Evolutionary conservation across 2,329 filamentous ascomycete species (phyloP).

Genomic region (Arthroderma uncinatum): DNA sequence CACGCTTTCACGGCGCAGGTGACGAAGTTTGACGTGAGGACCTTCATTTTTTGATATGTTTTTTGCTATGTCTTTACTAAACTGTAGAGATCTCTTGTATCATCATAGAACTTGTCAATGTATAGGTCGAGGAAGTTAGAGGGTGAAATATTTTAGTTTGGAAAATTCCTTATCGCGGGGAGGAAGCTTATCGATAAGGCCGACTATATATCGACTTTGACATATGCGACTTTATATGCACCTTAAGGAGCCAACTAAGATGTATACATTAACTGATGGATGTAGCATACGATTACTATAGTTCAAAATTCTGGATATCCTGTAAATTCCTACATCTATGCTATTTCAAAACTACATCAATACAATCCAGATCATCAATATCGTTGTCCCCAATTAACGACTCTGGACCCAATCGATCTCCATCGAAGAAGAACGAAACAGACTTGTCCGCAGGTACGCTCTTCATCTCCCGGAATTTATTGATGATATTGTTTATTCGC

Average conservation of each 20-base stretch:
- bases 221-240: not conserved
- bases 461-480: conserved; percentile 48
- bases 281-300: too few relatives aligned
- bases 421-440: conserved; percentile 61
- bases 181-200: conserved; percentile 4
- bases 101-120: not conserved
- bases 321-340: not conserved
- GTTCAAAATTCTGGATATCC: not conserved
- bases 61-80: not conserved
- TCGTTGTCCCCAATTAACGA: conserved; percentile 55
- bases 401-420: conserved; percentile 54
- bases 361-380: conserved; percentile 60
- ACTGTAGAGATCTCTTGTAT: too few relatives aligned
- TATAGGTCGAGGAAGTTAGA: not conserved
- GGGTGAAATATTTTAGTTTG: not conserved
- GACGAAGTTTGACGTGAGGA: conserved; percentile 91
- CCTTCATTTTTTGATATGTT: conserved; percentile 55
- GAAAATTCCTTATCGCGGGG: conserved; percentile 3
- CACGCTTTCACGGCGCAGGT: conserved; percentile 93
- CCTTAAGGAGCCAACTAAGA: too few relatives aligned
- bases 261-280: too few relatives aligned
- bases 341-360: conserved; percentile 60
- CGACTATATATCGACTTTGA: not conserved
- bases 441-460: conserved; percentile 41
- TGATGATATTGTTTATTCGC: conserved; percentile 50